These are phyloP conservation scores for Sarocladium brachiariae DNA, from an alignment of 2,329 filamentous ascomycete species.

Conservation along the genomic window DNA sequence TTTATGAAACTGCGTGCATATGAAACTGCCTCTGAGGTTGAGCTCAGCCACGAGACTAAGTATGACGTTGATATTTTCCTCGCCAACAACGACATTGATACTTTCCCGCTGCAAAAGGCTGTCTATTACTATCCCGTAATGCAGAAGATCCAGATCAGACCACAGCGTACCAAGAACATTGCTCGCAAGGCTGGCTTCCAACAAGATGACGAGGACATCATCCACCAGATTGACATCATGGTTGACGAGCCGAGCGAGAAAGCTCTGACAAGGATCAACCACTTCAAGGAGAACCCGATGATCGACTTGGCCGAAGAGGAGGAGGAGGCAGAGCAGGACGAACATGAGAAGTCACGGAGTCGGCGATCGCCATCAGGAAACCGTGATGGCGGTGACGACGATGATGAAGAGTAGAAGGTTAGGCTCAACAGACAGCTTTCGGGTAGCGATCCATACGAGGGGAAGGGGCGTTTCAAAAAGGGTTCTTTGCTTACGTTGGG, in stretches of 20 bases:
- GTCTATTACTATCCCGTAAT: constrained; percentile 64
- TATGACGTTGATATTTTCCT: constrained; percentile 59
- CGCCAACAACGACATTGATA: constrained; percentile 47
- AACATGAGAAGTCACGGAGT: constrained; percentile 13
- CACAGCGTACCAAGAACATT: constrained; percentile 58
- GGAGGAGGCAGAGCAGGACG: constrained; percentile 25
- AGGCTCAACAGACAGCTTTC: background rate
- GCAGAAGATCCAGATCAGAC: constrained; percentile 55
- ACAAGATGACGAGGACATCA: constrained; percentile 42
- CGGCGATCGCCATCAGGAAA: constrained; percentile 8
- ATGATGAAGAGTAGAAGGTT: constrained; percentile 29
- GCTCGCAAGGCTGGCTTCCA: constrained; percentile 40
- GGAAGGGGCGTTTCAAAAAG: constrained; percentile 6
- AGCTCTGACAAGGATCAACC: constrained; percentile 42
- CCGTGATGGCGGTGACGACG: constrained; percentile 23
- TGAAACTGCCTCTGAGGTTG: constrained; percentile 53
- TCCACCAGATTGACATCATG: constrained; percentile 50
- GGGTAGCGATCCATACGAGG: background rate
- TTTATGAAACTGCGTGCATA: constrained; percentile 58
- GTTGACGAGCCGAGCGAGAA: constrained; percentile 50
- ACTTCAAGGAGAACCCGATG: constrained; percentile 43
- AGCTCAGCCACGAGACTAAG: constrained; percentile 51
- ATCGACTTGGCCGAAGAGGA: constrained; percentile 35
- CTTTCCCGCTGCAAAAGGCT: constrained; percentile 46
- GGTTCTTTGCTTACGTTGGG: background rate